Evolutionary conservation across 2,329 filamentous ascomycete genomes (phyloP).

Genomic region (Rosellinia necatrix): DNA sequence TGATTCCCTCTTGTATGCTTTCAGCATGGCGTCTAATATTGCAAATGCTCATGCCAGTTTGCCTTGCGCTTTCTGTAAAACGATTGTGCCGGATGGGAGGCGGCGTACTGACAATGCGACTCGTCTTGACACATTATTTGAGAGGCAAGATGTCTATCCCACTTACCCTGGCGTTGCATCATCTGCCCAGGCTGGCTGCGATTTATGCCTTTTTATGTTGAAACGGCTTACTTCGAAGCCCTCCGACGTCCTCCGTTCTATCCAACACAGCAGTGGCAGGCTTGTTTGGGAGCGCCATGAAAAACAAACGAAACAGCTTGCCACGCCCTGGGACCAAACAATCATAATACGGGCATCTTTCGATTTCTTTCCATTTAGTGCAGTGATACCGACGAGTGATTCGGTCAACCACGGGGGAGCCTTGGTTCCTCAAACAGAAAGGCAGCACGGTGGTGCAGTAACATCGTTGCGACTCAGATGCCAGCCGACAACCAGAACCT

Average conservation of each 20-base stretch:
- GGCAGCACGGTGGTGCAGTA: constrained; percentile 15
- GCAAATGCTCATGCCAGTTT: background rate
- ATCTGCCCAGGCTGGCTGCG: constrained; percentile 7
- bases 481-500: constrained; percentile 1
- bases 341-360: constrained; percentile 2
- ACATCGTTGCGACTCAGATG: constrained; percentile 11
- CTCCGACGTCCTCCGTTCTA: background rate
- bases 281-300: background rate
- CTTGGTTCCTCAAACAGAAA: background rate
- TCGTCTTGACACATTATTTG: background rate
- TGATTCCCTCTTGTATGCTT: no score
- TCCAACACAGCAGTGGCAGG: background rate
- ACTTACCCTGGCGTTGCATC: constrained; percentile 2
- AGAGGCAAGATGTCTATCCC: constrained; percentile 5
- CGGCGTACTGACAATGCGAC: background rate
- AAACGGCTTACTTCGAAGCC: constrained; percentile 11
- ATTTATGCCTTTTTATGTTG: constrained; percentile 4
- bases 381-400: background rate
- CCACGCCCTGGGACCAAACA: background rate
- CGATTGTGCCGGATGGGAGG: constrained; percentile 4
- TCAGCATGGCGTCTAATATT: no score
- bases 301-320: background rate
- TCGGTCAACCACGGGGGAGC: background rate
- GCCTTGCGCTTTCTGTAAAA: background rate
- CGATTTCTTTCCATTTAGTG: background rate